phyloP scores from a whole-genome alignment of 163 green algal species.

The Scenedesmus sp. region DNA sequence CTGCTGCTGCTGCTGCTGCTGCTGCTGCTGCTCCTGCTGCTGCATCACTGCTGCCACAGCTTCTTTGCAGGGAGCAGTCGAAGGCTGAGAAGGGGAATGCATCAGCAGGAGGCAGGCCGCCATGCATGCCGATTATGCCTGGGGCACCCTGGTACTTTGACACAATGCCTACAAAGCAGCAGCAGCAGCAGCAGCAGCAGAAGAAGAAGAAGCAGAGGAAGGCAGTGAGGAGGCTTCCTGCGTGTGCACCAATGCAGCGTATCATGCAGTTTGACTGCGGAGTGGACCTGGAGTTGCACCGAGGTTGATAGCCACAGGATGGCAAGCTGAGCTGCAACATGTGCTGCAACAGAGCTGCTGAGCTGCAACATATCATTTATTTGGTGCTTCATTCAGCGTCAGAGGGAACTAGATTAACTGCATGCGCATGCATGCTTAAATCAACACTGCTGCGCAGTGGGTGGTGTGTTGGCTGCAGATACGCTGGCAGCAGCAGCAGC shows the following conservation, averaged over 20 bases:
- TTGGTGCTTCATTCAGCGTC: too few species aligned
- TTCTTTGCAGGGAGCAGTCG: neutral
- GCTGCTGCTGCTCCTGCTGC: neutral
- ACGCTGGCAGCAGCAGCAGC: neutral
- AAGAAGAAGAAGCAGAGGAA: neutral
- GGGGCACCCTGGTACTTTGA: neutral
- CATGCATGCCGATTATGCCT: conserved; percentile 57
- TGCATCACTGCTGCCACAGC: neutral
- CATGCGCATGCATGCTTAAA: neutral
- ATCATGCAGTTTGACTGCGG: neutral
- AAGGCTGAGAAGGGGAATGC: conserved; percentile 53
- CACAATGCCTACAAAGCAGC: conserved; percentile 35
- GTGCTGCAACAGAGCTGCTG: too few species aligned
- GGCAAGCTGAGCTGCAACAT: neutral
- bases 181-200: neutral
- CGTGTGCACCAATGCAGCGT: neutral
- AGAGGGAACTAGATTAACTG: too few species aligned
- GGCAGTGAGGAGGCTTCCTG: neutral
- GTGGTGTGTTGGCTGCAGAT: neutral
- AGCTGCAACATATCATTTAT: too few species aligned
- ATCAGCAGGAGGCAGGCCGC: conserved; percentile 47
- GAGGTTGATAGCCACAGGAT: neutral
- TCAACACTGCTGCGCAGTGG: neutral
- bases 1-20: too few species aligned
- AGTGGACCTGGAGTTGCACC: neutral